Percentiles rank a stretch among this genome's conserved stretches.
These are phyloP conservation scores for Nepenthes gracilis DNA, from an alignment of 148 eudicot species.

Conservation along the genomic window DNA sequence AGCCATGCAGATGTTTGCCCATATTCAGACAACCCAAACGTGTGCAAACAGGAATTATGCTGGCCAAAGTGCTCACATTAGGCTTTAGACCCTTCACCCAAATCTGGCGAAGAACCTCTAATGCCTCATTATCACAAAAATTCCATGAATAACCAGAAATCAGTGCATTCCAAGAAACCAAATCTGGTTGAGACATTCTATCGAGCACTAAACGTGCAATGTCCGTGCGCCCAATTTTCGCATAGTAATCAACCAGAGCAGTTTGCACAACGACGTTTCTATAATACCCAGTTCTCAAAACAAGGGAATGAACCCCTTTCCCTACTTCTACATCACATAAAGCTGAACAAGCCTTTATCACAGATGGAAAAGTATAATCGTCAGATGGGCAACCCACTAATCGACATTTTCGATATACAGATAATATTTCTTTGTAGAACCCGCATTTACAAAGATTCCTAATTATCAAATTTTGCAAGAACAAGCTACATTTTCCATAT, in stretches of 20 bases:
- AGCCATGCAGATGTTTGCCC: slow-evolving; percentile 47
- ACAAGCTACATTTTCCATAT: slow-evolving; percentile 24
- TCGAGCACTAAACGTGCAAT: slow-evolving; percentile 43
- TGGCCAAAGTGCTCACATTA: slow-evolving; percentile 49
- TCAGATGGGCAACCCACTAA: slow-evolving; percentile 29
- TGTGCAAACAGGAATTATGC: slow-evolving; percentile 44
- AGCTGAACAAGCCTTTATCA: slow-evolving; percentile 51
- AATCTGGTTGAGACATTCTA: slow-evolving; percentile 45
- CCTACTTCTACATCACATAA: slow-evolving; percentile 22
- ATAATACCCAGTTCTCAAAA: slow-evolving; percentile 45
- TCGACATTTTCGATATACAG: slow-evolving; percentile 28
- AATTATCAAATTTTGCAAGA: slow-evolving; percentile 37
- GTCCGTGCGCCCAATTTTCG: slow-evolving; percentile 30
- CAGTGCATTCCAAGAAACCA: slow-evolving; percentile 60
- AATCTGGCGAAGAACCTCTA: slow-evolving; percentile 22
- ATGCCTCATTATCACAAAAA: slow-evolving; percentile 35
- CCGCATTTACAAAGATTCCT: slow-evolving; percentile 31
- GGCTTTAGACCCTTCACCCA: slow-evolving; percentile 30
- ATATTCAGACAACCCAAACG: slow-evolving; percentile 18
- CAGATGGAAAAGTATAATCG: slow-evolving; percentile 56
- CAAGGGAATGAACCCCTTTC: slow-evolving; percentile 33
- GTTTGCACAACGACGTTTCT: slow-evolving; percentile 48
- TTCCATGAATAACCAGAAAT: slow-evolving; percentile 49
- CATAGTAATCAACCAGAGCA: slow-evolving; percentile 45
- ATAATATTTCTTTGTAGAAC: slow-evolving; percentile 35